Evolutionary conservation across 139 green algal genomes (phyloP), one percentile per base, ranked within the genome.

Genomic region (Ettlia oleoabundans): DNA sequence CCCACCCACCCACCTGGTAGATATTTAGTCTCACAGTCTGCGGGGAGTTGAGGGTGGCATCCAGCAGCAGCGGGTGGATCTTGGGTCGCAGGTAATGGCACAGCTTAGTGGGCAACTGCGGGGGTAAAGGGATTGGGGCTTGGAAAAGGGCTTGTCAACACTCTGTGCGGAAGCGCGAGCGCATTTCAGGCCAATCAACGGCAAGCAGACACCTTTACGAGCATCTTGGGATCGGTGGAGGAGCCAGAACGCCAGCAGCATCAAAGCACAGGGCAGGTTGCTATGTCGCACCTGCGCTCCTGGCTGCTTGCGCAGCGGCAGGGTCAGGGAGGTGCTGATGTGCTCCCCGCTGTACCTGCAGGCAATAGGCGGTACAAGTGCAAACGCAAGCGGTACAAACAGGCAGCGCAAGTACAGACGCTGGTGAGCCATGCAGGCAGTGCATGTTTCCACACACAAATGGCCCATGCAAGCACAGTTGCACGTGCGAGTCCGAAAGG

Each of bases 41-140:
- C 6, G 82, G 72, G 0, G 84, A 92, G 89, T 97, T 98, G 83
- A 98, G 92, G 76, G 67, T 64, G 22, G 63, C 42, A 86, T 99
- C 96, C 77, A 97, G 91, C 66, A 99, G 89, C 74, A 98, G 83
- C 0, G 90, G 87, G 76, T 94, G 89, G 80, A 91, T 90, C 91
- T 98, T 98, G 78, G 93, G 94, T 1, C 93, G 90, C 84, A 98
- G 82, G 88, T 96, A 98, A 13, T 86, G 77, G 52, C 87, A 89
- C 88, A n/a, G n/a, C n/a, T n/a, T n/a, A n/a, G n/a, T n/a, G n/a
- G n/a, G n/a, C n/a, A n/a, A n/a, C n/a, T n/a, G n/a, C n/a, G n/a
- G n/a, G n/a, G n/a, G n/a, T n/a, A n/a, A n/a, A n/a, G n/a, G n/a
- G n/a, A n/a, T n/a, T n/a, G n/a, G n/a, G n/a, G n/a, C n/a, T n/a